phyloP scores from a whole-genome alignment of 805 yeast species.

The Starmerella sp. region DNA sequence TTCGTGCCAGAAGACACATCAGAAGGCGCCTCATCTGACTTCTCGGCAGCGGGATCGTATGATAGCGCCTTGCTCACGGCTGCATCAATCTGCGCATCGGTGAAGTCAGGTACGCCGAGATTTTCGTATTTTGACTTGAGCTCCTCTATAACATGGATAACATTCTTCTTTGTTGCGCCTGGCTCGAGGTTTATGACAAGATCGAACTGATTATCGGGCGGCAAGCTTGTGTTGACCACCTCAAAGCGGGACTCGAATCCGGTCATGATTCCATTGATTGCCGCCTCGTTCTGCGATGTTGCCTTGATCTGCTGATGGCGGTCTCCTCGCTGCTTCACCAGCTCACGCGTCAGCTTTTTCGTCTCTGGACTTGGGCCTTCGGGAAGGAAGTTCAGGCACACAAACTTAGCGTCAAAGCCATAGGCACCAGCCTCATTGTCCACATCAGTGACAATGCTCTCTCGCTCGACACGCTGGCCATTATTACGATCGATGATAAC shows the following conservation, averaged over 20 bases:
- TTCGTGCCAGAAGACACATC: slow-evolving; percentile 12
- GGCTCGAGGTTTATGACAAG: slow-evolving; percentile 44
- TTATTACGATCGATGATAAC: slow-evolving; percentile 79
- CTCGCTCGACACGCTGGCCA: slow-evolving; percentile 58
- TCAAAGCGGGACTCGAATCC: slow-evolving; percentile 67
- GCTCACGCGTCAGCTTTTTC: slow-evolving; percentile 42
- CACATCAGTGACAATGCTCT: slow-evolving; percentile 47
- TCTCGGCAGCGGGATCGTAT: slow-evolving; percentile 5
- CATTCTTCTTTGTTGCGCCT: slow-evolving; percentile 36
- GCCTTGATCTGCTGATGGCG: slow-evolving; percentile 72
- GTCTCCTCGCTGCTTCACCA: slow-evolving; percentile 67
- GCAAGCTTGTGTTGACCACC: slow-evolving; percentile 35
- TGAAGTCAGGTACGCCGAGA: slow-evolving; percentile 31
- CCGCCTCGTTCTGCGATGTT: slow-evolving; percentile 34
- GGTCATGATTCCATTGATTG: slow-evolving; percentile 52
- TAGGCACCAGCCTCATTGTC: slow-evolving; percentile 37
- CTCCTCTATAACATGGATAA: slow-evolving; percentile 33
- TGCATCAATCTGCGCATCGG: slow-evolving; percentile 29
- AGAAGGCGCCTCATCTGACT: slow-evolving; percentile 11
- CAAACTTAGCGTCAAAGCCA: slow-evolving; percentile 40
- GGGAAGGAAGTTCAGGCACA: slow-evolving; percentile 59
- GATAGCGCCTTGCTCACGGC: slow-evolving; percentile 44
- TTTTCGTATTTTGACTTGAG: slow-evolving; percentile 34
- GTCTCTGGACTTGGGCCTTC: slow-evolving; percentile 31
- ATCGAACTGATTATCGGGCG: slow-evolving; percentile 63